Evolutionary conservation across 495 filamentous ascomycete species (phyloP).

Genomic region (Aspergillus olivimuriae): DNA sequence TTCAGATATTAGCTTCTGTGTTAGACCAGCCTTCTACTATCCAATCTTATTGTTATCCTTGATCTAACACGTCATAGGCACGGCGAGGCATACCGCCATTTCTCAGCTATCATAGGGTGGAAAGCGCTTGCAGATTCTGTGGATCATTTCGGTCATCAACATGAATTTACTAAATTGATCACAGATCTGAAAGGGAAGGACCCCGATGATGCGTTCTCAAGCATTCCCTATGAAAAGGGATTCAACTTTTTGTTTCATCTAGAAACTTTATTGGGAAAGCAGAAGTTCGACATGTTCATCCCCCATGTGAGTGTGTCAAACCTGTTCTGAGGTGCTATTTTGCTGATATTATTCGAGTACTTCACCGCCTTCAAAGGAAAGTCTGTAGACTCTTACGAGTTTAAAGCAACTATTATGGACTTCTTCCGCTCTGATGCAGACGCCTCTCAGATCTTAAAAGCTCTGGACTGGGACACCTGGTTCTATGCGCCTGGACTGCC

Average conservation of each 20-base stretch:
- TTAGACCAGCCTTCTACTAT: slow-evolving; percentile 4
- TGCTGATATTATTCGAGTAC: slow-evolving; percentile 46
- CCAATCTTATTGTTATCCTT: not conserved
- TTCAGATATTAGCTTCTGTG: slow-evolving; percentile 23
- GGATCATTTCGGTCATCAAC: slow-evolving; percentile 65
- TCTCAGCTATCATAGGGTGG: slow-evolving; percentile 76
- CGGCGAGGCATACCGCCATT: slow-evolving; percentile 78
- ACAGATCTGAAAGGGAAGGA: slow-evolving; percentile 82
- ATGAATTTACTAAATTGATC: slow-evolving; percentile 89
- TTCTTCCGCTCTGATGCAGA: slow-evolving; percentile 71
- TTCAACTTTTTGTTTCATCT: slow-evolving; percentile 78
- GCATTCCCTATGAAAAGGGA: slow-evolving; percentile 69
- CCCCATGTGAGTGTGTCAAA: slow-evolving; percentile 54
- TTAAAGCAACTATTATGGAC: slow-evolving; percentile 75
- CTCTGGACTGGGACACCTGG: slow-evolving; percentile 81
- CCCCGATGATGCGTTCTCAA: slow-evolving; percentile 91
- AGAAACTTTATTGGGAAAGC: slow-evolving; percentile 76
- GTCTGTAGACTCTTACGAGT: slow-evolving; percentile 87
- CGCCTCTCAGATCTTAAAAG: slow-evolving; percentile 57
- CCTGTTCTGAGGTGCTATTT: not conserved
- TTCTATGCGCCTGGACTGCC: slow-evolving; percentile 83
- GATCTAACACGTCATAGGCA: slow-evolving; percentile 40
- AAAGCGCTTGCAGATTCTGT: slow-evolving; percentile 67
- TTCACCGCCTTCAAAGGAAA: slow-evolving; percentile 74
- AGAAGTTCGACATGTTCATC: slow-evolving; percentile 88